Evolutionary conservation across 805 yeast species (phyloP).

Genomic region (Kuraishia capsulata): DNA sequence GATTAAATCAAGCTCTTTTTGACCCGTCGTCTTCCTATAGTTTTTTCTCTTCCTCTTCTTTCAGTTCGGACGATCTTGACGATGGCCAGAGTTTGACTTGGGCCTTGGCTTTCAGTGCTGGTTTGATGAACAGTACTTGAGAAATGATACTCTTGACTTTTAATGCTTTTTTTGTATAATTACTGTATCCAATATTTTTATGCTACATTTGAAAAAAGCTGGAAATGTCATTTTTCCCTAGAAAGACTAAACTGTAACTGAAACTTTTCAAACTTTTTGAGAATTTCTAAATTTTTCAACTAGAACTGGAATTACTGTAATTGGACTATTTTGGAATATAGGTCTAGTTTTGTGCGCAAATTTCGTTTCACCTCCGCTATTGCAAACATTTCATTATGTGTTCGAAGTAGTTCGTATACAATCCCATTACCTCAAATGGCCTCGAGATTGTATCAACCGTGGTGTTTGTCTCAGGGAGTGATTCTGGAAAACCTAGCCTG

Average conservation of each 20-base stretch:
- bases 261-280: not conserved
- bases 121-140: slow-evolving; percentile 22
- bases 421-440: not conserved
- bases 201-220: too few species aligned
- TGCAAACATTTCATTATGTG: slow-evolving; percentile 12
- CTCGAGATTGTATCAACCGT: too few species aligned
- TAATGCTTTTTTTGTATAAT: not conserved
- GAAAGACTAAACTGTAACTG: too few species aligned
- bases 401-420: slow-evolving; percentile 13
- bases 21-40: slow-evolving; percentile 58
- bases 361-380: too few species aligned
- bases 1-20: slow-evolving; percentile 64
- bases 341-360: too few species aligned
- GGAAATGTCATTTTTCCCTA: not conserved
- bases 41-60: slow-evolving; percentile 48
- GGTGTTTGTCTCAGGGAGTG: too few species aligned
- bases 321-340: too few species aligned
- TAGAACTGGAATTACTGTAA: too few species aligned
- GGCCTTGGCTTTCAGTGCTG: slow-evolving; percentile 72
- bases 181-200: not conserved
- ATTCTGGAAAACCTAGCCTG: too few species aligned
- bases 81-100: slow-evolving; percentile 83
- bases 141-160: slow-evolving; percentile 1
- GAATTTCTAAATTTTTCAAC: too few species aligned
- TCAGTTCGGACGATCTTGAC: slow-evolving; percentile 54